Percentiles rank a stretch among this genome's conserved stretches.
phyloP scores from a whole-genome alignment of 805 yeast species.

The Spathaspora sp. region DNA sequence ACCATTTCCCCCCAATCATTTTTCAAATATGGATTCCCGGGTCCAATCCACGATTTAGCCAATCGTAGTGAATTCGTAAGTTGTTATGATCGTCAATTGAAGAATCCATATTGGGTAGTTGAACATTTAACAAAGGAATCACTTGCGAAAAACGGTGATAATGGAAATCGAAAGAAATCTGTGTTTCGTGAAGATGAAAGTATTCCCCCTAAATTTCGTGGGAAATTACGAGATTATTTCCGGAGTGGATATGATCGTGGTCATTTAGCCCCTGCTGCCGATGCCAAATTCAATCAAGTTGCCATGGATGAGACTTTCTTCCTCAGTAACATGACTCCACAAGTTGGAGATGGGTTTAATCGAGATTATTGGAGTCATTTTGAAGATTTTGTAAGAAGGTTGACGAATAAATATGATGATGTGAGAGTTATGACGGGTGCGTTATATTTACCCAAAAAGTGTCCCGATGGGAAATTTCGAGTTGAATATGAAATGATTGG shows the following conservation, averaged over 20 bases:
- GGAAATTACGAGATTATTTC: constrained; percentile 77
- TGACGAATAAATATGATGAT: constrained; percentile 65
- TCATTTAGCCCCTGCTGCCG: constrained; percentile 97
- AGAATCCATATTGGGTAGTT: constrained; percentile 86
- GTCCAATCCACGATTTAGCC: constrained; percentile 84
- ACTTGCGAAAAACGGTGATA: constrained; percentile 37
- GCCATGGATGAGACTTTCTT: constrained; percentile 96
- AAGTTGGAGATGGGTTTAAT: constrained; percentile 96
- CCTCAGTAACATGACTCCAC: constrained; percentile 91
- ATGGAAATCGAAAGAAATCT: constrained; percentile 75
- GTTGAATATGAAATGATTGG: constrained; percentile 93
- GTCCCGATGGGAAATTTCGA: constrained; percentile 79
- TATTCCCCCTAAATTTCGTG: constrained; percentile 76
- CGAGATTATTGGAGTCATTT: constrained; percentile 97
- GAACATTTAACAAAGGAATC: constrained; percentile 85
- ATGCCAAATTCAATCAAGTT: constrained; percentile 82
- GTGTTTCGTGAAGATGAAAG: constrained; percentile 83
- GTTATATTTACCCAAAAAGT: constrained; percentile 74
- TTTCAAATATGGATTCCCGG: constrained; percentile 92
- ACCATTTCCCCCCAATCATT: constrained; percentile 70
- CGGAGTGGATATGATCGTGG: constrained; percentile 96
- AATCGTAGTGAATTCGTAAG: constrained; percentile 74
- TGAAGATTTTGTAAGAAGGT: constrained; percentile 80
- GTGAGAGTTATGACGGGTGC: constrained; percentile 95
- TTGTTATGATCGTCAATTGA: constrained; percentile 78